Evolutionary conservation across 73 alveolate genomes (phyloP).

Genomic region (Tetrahymena elliotti): DNA sequence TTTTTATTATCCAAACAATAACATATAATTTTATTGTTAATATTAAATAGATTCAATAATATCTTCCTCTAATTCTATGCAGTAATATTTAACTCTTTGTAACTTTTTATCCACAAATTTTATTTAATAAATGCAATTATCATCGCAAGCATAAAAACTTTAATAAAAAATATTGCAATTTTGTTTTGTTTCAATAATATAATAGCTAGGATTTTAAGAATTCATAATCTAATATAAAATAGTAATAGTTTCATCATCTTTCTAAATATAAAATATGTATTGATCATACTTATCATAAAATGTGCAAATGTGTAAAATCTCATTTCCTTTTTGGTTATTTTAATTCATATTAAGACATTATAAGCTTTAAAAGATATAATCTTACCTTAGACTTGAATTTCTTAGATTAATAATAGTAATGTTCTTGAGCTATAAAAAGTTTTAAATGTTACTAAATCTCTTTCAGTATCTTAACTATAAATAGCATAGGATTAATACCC

Average conservation of each 20-base stretch:
- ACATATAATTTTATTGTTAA: background rate
- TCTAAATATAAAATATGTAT: background rate
- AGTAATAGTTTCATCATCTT: background rate
- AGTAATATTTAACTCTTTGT: background rate
- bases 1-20: background rate
- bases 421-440: background rate
- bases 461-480: background rate
- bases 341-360: too few species aligned
- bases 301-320: background rate
- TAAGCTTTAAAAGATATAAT: background rate
- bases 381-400: background rate
- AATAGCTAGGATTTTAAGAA: too few species aligned
- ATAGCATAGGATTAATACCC: background rate
- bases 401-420: background rate
- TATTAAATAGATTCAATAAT: background rate
- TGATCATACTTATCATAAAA: background rate
- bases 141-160: background rate
- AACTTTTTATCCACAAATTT: background rate
- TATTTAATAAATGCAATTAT: background rate
- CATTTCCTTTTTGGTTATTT: background rate
- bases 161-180: background rate
- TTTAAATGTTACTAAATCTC: background rate
- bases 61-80: background rate
- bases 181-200: background rate
- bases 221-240: background rate